A percentile compares a stretch with the other conserved stretches of the same genome.
phyloP scores from a whole-genome alignment of 2,329 filamentous ascomycete genomes.

The Corinectria fuckeliana region DNA sequence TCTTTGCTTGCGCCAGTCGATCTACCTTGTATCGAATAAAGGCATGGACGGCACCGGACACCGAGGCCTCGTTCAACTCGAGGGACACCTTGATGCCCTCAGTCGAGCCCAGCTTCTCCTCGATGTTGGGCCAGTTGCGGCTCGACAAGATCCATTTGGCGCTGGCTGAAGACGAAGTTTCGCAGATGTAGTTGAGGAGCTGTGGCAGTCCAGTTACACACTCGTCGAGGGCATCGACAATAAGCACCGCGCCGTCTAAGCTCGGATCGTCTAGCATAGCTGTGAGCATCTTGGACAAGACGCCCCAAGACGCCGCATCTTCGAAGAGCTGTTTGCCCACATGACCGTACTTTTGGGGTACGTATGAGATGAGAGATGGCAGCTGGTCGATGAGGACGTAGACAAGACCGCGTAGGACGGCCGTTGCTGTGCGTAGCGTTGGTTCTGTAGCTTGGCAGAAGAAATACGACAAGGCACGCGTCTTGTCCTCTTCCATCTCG shows the following conservation, averaged over 20 bases:
- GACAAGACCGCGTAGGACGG: not conserved
- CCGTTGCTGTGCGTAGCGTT: not conserved
- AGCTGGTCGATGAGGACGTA: slow-evolving; percentile 4
- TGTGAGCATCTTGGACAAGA: not conserved
- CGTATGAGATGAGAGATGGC: not conserved
- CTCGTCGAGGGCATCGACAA: slow-evolving; percentile 5
- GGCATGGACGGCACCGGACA: slow-evolving; percentile 43
- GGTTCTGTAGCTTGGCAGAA: slow-evolving; percentile 2
- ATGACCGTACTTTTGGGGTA: not conserved
- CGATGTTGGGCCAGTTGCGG: slow-evolving; percentile 48
- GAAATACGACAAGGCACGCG: slow-evolving; percentile 4
- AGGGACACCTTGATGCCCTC: slow-evolving; percentile 42
- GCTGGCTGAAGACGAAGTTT: not conserved
- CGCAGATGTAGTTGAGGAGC: not conserved
- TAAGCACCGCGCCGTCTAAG: not conserved
- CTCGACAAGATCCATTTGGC: slow-evolving; percentile 54
- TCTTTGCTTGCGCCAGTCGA: slow-evolving; percentile 32
- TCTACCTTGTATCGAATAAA: slow-evolving; percentile 48
- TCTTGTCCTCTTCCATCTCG: not conserved
- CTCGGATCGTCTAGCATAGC: not conserved
- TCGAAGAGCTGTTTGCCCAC: not conserved
- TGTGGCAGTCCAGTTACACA: not conserved
- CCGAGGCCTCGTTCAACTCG: slow-evolving; percentile 45
- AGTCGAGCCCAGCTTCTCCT: slow-evolving; percentile 24
- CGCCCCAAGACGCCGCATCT: not conserved